A percentile compares a stretch with the other conserved stretches of the same genome.
Conservation (phyloP, 2,329 filamentous ascomycete species). For the Fusarium avenaceum region DNA sequence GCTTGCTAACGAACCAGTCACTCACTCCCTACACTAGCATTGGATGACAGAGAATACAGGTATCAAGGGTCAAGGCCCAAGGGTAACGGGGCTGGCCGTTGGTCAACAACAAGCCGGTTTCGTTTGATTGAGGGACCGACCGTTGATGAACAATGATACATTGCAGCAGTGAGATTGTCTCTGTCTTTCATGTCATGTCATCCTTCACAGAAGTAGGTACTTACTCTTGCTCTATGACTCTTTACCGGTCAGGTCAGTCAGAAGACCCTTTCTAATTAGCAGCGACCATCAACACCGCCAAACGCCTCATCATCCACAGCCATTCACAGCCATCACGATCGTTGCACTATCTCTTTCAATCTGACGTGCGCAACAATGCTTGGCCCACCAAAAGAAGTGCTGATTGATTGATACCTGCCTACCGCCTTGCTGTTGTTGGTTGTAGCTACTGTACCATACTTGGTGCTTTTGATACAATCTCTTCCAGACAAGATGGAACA, state of each 20-base stretch:
- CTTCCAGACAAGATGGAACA: slow-evolving; percentile 30
- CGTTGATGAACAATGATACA: slow-evolving; percentile 14
- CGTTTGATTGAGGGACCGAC: slow-evolving; percentile 41
- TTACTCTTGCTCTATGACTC: slow-evolving; percentile 17
- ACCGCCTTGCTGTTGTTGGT: slow-evolving; percentile 20
- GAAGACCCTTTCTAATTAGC: neutral
- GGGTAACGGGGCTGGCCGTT: slow-evolving; percentile 38
- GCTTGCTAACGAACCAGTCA: slow-evolving; percentile 12
- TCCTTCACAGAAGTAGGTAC: slow-evolving; percentile 18
- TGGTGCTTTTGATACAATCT: slow-evolving; percentile 25
- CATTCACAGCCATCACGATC: slow-evolving; percentile 9
- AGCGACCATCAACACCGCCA: slow-evolving; percentile 7
- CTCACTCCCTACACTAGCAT: slow-evolving; percentile 10
- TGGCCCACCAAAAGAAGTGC: slow-evolving; percentile 23
- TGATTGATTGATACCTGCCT: neutral
- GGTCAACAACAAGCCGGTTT: slow-evolving; percentile 24
- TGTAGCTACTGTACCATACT: slow-evolving; percentile 1
- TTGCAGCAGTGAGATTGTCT: slow-evolving; percentile 6
- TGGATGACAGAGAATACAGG: slow-evolving; percentile 16
- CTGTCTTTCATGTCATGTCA: slow-evolving; percentile 14
- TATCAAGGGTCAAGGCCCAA: slow-evolving; percentile 39
- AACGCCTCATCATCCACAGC: neutral
- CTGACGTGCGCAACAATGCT: slow-evolving; percentile 36
- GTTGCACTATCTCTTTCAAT: slow-evolving; percentile 28
- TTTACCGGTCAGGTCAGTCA: neutral